Evolutionary conservation across 345 rosid species (phyloP), one percentile per base, ranked within the genome.

Genomic region (Odontarrhena argentea): DNA sequence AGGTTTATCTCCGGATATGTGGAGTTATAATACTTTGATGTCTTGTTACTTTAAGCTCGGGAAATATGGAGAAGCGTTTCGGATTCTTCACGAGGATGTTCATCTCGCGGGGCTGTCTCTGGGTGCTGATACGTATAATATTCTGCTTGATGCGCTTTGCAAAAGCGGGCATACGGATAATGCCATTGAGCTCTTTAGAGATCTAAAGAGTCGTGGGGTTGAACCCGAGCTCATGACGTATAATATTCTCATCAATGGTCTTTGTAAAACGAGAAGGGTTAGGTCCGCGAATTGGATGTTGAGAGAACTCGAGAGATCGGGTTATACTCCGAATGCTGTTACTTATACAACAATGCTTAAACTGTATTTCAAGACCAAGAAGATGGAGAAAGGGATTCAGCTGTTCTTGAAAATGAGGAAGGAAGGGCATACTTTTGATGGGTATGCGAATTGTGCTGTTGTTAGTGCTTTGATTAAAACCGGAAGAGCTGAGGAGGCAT

Each of bases 331-430:
- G 3, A 80, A 86, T 69, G 86, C 67, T 2, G 60, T 82, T 50
- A 86, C 92, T 4, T 83, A 78, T 71, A 86, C 92, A 7, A 83
- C 92, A 3, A 64, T 86, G 30, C 55, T 86, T 84, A 88, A 82
- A 69, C 79, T 77, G 59, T 83, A 79, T 65, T 80, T 86, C 57
- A 79, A 74, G 56, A 68, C 65, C 38, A 75, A 60, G 77, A 67
- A 58, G 68, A 80, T 77, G 61, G 73, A 82, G 38, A 75, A 82
- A 63, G 87, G 92, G 53, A 55, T 86, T 42, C 80, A 80, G 67
- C 63, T 84, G 44, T 64, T 88, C 30, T 43, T 37, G 6, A 79
- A 71, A 59, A 84, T 85, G 90, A 78, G 63, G 55, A 60, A 62
- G 48, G 74, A 67, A 57, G 92, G 96, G 45, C 75, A 71, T 61